Percentiles rank a stretch among this genome's conserved stretches.
Conservation (phyloP, 2,329 filamentous ascomycete genomes). For the Cryphonectria carpinicola region DNA sequence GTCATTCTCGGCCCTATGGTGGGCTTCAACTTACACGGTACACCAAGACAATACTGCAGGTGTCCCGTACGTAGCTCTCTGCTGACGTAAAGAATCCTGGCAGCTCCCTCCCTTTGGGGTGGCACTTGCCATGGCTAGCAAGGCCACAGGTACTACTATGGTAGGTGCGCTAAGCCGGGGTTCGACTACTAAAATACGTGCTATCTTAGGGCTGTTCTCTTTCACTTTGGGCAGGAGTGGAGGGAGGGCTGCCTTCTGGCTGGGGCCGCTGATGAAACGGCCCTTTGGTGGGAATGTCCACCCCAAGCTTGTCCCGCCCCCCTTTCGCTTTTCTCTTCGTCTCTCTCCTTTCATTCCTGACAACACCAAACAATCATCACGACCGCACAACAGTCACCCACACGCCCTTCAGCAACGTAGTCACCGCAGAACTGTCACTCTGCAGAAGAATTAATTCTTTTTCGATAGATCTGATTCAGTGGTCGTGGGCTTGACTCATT, state of each 20-base stretch:
- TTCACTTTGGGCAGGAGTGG: background rate
- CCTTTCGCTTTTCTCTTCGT: slow-evolving; percentile 13
- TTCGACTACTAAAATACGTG: background rate
- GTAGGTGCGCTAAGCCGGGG: slow-evolving; percentile 7
- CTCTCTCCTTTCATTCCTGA: slow-evolving; percentile 1
- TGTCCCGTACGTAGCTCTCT: background rate
- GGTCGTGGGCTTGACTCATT: slow-evolving; percentile 5
- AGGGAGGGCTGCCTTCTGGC: background rate
- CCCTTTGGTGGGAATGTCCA: slow-evolving; percentile 5
- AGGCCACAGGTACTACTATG: background rate
- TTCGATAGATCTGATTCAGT: slow-evolving; percentile 17
- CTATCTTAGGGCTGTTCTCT: slow-evolving; percentile 6
- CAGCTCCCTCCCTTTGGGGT: slow-evolving; percentile 3
- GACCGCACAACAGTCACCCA: slow-evolving; percentile 2
- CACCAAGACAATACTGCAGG: slow-evolving; percentile 4
- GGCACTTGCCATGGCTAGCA: slow-evolving; percentile 2
- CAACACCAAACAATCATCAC: slow-evolving; percentile 13
- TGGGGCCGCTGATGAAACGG: slow-evolving; percentile 14
- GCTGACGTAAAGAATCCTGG: slow-evolving; percentile 18
- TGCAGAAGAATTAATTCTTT: slow-evolving; percentile 10
- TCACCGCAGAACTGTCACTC: slow-evolving; percentile 15
- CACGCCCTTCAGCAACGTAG: slow-evolving; percentile 16
- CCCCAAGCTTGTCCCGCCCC: slow-evolving; percentile 9
- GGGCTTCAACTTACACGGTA: slow-evolving; percentile 17
- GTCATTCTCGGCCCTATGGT: slow-evolving; percentile 13